A percentile compares a stretch with the other conserved stretches of the same genome.
These are phyloP conservation scores for Cudoniella acicularis DNA, from an alignment of 495 filamentous ascomycete species.

Conservation along the genomic window DNA sequence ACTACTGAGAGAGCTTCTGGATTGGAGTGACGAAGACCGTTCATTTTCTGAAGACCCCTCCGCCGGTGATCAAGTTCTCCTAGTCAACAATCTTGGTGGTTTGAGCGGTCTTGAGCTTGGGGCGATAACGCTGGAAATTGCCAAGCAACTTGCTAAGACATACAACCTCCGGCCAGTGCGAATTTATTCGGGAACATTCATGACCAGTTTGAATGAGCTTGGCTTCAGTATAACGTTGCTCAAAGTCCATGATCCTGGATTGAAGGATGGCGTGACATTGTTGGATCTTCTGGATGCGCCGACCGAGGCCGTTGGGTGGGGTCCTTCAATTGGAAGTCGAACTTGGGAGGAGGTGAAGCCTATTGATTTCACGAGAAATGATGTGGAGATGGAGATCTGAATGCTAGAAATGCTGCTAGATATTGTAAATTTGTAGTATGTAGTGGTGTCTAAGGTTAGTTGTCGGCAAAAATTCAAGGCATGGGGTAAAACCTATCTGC, in stretches of 20 bases:
- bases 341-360: constrained; percentile 61
- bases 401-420: too few species aligned
- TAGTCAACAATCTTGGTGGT: constrained; percentile 90
- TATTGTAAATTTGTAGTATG: too few species aligned
- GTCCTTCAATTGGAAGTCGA: constrained; percentile 61
- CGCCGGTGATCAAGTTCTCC: not conserved
- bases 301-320: constrained; percentile 82
- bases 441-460: too few species aligned
- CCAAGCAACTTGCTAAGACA: constrained; percentile 64
- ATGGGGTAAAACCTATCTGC: too few species aligned
- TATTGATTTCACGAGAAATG: too few species aligned
- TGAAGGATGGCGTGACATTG: constrained; percentile 77
- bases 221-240: constrained; percentile 89
- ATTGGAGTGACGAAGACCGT: not conserved
- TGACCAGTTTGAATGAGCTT: constrained; percentile 89
- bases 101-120: constrained; percentile 85
- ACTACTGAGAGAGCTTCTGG: too few species aligned
- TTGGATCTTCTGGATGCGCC: constrained; percentile 83
- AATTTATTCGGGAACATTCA: constrained; percentile 60
- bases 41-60: not conserved
- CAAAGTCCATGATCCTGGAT: constrained; percentile 74
- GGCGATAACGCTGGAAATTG: constrained; percentile 83
- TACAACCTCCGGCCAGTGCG: constrained; percentile 73
- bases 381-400: too few species aligned
- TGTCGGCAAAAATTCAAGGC: too few species aligned